phyloP scores from a whole-genome alignment of 2,329 filamentous ascomycete species.

The Neofusicoccum ribis region DNA sequence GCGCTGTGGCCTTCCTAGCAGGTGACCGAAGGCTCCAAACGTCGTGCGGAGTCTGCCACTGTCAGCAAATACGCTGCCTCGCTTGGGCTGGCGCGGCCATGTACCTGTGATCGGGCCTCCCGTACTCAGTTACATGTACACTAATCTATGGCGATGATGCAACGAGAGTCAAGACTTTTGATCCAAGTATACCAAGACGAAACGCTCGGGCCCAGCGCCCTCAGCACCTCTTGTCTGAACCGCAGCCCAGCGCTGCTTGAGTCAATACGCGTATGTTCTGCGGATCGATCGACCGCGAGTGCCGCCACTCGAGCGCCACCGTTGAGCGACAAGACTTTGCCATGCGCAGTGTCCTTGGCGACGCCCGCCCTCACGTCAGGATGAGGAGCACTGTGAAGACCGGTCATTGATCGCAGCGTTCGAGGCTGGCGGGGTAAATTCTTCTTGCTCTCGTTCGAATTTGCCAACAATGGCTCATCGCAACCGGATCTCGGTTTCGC shows the following conservation, averaged over 20 bases:
- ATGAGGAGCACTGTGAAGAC: background rate
- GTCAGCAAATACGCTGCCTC: background rate
- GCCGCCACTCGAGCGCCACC: background rate
- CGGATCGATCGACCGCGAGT: constrained; percentile 6
- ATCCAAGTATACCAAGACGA: background rate
- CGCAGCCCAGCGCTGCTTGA: background rate
- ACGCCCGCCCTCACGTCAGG: background rate
- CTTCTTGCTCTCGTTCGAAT: background rate
- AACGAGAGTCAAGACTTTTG: background rate
- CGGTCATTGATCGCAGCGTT: background rate
- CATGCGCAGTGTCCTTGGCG: background rate
- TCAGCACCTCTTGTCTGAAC: constrained; percentile 5
- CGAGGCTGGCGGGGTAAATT: background rate
- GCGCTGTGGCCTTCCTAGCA: no score
- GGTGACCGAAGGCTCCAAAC: background rate
- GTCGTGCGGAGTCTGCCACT: background rate
- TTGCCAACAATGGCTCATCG: background rate
- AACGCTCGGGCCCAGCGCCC: background rate
- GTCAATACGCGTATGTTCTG: background rate
- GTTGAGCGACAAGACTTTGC: background rate
- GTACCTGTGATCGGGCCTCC: background rate
- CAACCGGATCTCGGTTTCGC: constrained; percentile 4
- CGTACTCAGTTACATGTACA: background rate
- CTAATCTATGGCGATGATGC: background rate
- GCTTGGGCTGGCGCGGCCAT: background rate